These are phyloP conservation scores for Galium porrigens DNA, from an alignment of 305 asterid species.

Conservation along the genomic window DNA sequence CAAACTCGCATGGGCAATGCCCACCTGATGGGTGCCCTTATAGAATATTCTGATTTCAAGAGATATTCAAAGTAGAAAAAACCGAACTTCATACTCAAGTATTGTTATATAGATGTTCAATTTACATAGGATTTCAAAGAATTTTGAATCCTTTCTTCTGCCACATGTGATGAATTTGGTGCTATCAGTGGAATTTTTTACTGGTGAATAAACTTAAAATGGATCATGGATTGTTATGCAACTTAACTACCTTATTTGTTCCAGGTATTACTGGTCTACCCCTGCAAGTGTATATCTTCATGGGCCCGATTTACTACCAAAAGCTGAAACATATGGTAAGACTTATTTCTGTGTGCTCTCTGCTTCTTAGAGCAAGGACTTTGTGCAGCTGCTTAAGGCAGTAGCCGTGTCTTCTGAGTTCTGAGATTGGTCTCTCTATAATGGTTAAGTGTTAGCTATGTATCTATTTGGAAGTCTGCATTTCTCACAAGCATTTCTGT, in stretches of 20 bases:
- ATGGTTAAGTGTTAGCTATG: neutral
- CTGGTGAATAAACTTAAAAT: neutral
- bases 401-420: neutral
- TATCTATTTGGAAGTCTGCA: neutral
- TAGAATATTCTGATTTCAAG: neutral
- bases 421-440: neutral
- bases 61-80: neutral
- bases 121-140: neutral
- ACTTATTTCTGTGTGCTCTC: neutral
- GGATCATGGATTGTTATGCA: neutral
- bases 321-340: conserved; percentile 93
- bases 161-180: neutral
- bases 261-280: conserved; percentile 91
- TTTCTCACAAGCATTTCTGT: neutral
- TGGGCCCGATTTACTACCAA: conserved; percentile 99
- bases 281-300: conserved; percentile 81
- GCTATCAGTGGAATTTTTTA: neutral
- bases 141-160: neutral
- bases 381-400: neutral
- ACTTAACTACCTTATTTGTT: conserved; percentile 4
- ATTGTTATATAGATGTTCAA: neutral
- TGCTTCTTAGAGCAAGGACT: neutral
- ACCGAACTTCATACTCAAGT: neutral
- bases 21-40: neutral
- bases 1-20: neutral